A percentile compares a stretch with the other conserved stretches of the same genome.
Conservation (phyloP, 345 rosid genomes). For the Murraya koenigii region DNA sequence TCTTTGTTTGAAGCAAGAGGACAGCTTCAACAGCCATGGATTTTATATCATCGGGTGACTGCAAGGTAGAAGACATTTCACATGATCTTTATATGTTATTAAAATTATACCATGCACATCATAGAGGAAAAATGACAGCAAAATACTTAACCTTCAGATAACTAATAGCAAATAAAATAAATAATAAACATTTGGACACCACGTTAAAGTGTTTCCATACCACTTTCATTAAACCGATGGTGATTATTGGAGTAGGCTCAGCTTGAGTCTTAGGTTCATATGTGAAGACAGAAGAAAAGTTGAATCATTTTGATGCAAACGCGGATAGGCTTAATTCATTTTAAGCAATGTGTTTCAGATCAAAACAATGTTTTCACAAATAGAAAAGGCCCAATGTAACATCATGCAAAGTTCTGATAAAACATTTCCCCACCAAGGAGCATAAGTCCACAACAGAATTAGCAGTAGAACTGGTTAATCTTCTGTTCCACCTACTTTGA, state of each 20-base stretch:
- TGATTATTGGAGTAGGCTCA: neutral
- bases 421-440: neutral
- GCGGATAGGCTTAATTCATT: neutral
- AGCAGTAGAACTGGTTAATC: neutral
- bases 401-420: neutral
- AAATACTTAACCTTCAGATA: neutral
- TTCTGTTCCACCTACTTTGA: constrained; percentile 2
- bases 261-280: neutral
- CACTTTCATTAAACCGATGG: neutral
- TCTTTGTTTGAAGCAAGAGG: constrained; percentile 81
- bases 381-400: neutral
- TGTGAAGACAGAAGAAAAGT: neutral
- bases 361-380: neutral
- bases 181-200: neutral
- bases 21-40: constrained; percentile 96
- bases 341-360: neutral
- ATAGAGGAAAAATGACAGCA: neutral
- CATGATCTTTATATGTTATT: neutral
- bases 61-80: constrained; percentile 18
- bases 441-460: neutral
- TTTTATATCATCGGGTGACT: constrained; percentile 88
- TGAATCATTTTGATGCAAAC: neutral
- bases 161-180: neutral
- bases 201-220: neutral
- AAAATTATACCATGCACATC: neutral